phyloP scores from a whole-genome alignment of 306 rosid species.

The Canavalia gladiata region DNA sequence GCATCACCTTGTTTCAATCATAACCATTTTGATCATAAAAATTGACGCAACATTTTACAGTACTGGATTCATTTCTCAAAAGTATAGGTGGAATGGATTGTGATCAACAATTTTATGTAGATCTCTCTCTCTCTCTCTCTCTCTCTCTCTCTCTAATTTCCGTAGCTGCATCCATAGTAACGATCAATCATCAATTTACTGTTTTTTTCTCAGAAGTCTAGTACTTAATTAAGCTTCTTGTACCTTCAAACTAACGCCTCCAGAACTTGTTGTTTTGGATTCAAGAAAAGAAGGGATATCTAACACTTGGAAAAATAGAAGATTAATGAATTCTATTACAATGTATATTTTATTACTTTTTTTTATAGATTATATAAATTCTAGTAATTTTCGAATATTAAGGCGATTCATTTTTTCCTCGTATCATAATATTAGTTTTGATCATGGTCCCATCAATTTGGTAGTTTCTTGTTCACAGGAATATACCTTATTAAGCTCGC shows the following conservation, averaged over 20 bases:
- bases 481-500: background rate
- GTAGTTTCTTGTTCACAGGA: background rate
- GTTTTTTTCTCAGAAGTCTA: background rate
- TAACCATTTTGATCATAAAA: constrained; percentile 12
- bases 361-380: background rate
- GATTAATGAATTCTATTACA: background rate
- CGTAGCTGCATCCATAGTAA: constrained; percentile 1
- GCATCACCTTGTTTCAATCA: background rate
- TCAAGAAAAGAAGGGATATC: background rate
- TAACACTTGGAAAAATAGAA: background rate
- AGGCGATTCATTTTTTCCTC: background rate
- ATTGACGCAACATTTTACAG: constrained; percentile 1
- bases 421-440: background rate
- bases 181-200: background rate
- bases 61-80: background rate
- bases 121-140: background rate
- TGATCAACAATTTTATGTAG: constrained; percentile 14
- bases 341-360: background rate
- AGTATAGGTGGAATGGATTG: constrained; percentile 14
- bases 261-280: background rate
- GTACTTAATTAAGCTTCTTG: background rate
- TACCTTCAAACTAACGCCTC: background rate
- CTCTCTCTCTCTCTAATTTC: no score
- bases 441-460: background rate
- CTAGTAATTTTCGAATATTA: background rate